Base-by-base conservation (phyloP, 768 basidiomycete genomes). In the Leccinum ochraceum region DNA sequence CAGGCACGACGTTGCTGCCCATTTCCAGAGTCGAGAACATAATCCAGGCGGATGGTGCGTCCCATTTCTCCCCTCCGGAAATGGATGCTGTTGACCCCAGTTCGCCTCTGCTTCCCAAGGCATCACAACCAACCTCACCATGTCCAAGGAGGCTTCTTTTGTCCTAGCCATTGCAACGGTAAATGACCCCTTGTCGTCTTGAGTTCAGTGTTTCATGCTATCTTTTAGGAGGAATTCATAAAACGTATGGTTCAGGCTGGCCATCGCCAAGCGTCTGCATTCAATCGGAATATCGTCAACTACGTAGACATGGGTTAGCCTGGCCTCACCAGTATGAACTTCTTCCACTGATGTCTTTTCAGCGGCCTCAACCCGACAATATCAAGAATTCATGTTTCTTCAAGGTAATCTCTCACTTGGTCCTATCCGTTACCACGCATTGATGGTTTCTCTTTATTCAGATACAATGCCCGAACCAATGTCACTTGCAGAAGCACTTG, bases 81-180 rank as follows among this genome's bases (percentile, higher is more conserved):
- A 57, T 30, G 37, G 54, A 22, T 52, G 32, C 52, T 42, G 54
- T 59, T 64, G 60, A 71, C 64, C 62, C 63, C 61, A 61, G 57
- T 60, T 56, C 54, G 26, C 55, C 60, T 46, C 26, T 34, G n/a
- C 59, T 56, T 51, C 63, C 57, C 22, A 65, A 87, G 85, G 86
- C 44, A 80, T 84, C 48, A 84, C 82, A 37, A 82, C 83, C 4
- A 82, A 79, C 60, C 77, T 91, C 67, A 83, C 86, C 11, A 76
- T 91, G 72, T 91, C 90, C 13, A 90, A 86, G 66, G 90, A 92
- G 69, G 90, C 86, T 1, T 74, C 87, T 7, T 93, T 88, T 66
- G 73, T 92, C 59, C 74, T 94, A 24, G 87, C 90, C 11, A 76
- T 89, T 61, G 92, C 92, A 53, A 88, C 92, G 42, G 93, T 93